Conservation (phyloP, 2,329 filamentous ascomycete genomes). For the Ophiocordyceps sinensis region DNA sequence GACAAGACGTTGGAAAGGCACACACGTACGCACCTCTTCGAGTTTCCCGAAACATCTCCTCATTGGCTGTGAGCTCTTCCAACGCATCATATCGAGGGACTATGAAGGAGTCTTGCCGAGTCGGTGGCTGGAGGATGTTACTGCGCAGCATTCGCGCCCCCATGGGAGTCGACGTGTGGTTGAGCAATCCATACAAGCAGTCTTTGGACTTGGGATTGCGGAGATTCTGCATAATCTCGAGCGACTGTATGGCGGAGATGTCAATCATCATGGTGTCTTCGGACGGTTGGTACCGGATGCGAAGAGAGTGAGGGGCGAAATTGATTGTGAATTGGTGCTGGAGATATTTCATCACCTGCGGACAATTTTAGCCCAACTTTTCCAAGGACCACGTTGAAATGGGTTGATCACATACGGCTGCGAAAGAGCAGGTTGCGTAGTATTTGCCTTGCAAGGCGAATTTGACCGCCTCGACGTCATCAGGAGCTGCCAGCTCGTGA, state of each 20-base stretch:
- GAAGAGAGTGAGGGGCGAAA: conserved; percentile 29
- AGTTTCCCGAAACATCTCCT: conserved; percentile 70
- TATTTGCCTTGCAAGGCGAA: conserved; percentile 70
- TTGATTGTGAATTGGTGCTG: conserved; percentile 53
- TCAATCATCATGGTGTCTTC: conserved; percentile 96
- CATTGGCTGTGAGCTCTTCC: conserved; percentile 65
- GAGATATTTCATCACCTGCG: conserved; percentile 65
- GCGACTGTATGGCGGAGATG: conserved; percentile 66
- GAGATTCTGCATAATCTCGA: conserved; percentile 84
- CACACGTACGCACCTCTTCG: conserved; percentile 40
- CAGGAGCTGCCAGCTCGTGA: conserved; percentile 60
- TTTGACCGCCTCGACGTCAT: conserved; percentile 70
- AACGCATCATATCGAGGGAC: conserved; percentile 65
- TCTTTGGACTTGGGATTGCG: conserved; percentile 65
- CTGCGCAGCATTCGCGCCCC: conserved; percentile 69
- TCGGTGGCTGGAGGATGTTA: conserved; percentile 82
- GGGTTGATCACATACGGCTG: conserved; percentile 48
- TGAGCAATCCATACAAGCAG: conserved; percentile 72
- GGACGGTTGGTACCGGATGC: conserved; percentile 74
- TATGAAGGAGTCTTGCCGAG: conserved; percentile 49
- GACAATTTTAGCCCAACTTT: conserved; percentile 5
- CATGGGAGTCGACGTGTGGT: conserved; percentile 80
- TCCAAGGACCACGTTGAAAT: neutral
- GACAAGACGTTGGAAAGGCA: neutral
- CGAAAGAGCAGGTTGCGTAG: conserved; percentile 72